These are phyloP conservation scores for Metschnikowia borealis DNA, from an alignment of 805 yeast genomes.

Conservation along the genomic window DNA sequence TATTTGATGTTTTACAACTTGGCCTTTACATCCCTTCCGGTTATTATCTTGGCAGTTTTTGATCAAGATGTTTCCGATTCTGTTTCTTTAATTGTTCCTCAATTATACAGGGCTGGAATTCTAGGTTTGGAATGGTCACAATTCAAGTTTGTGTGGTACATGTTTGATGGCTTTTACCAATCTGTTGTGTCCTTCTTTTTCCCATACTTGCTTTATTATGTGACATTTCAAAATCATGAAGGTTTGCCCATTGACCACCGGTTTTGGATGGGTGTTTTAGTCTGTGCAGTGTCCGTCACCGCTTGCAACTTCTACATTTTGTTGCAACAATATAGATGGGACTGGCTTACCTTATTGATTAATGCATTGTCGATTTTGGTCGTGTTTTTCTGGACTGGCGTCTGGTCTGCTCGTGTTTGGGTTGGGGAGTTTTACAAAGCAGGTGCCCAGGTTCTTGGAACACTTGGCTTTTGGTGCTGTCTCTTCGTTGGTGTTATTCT, in stretches of 20 bases:
- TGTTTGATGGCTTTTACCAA: constrained; percentile 76
- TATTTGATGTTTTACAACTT: constrained; percentile 75
- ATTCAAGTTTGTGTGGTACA: constrained; percentile 64
- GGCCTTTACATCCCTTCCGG: constrained; percentile 80
- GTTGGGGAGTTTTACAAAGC: constrained; percentile 62
- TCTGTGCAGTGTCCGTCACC: constrained; percentile 56
- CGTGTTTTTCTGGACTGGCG: constrained; percentile 75
- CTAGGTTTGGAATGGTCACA: constrained; percentile 68
- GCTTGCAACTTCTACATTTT: constrained; percentile 65
- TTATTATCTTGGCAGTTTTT: constrained; percentile 70
- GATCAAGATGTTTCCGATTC: constrained; percentile 77
- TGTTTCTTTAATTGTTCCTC: constrained; percentile 69
- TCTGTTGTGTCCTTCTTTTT: constrained; percentile 68
- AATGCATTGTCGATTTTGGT: constrained; percentile 52
- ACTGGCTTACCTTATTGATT: constrained; percentile 58
- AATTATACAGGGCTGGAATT: constrained; percentile 70
- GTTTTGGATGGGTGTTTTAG: constrained; percentile 66
- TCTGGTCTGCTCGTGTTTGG: constrained; percentile 54
- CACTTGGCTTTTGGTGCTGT: constrained; percentile 62
- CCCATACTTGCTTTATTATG: constrained; percentile 52
- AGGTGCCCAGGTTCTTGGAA: constrained; percentile 60
- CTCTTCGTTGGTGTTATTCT: constrained; percentile 51
- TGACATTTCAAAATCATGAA: constrained; percentile 38
- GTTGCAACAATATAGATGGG: constrained; percentile 74
- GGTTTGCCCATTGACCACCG: constrained; percentile 63